These are phyloP conservation scores for Lipomyces lipofer DNA, from an alignment of 805 yeast genomes.

Conservation along the genomic window DNA sequence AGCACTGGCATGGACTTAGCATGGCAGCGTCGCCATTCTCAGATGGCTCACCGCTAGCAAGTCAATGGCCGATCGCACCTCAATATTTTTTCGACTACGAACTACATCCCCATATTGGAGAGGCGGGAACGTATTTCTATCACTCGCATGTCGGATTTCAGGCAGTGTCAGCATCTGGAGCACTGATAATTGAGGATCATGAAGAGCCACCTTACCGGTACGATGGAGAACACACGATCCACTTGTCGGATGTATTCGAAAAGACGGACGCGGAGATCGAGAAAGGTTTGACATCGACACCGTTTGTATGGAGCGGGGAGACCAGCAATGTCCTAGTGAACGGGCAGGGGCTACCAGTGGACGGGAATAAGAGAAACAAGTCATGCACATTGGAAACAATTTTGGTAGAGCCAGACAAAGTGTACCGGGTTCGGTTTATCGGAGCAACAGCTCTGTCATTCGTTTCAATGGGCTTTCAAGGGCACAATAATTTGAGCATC, in stretches of 20 bases:
- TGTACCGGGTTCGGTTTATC: background rate
- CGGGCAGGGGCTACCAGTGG: background rate
- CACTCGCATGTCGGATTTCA: background rate
- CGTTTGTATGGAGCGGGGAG: background rate
- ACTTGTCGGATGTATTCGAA: background rate
- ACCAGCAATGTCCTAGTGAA: background rate
- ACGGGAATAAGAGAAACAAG: background rate
- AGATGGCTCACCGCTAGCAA: background rate
- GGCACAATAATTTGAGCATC: background rate
- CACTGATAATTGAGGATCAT: background rate
- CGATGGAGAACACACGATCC: background rate
- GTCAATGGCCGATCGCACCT: background rate
- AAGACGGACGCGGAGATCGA: background rate
- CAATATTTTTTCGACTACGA: background rate
- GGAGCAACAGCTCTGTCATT: background rate
- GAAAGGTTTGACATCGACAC: background rate
- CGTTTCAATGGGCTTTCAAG: background rate
- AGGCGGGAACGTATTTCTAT: background rate
- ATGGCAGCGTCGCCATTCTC: constrained; percentile 1
- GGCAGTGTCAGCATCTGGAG: background rate
- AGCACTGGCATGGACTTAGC: background rate
- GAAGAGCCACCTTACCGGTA: background rate
- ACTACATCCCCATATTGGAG: background rate
- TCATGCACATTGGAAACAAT: background rate
- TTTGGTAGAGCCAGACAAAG: background rate